These are phyloP conservation scores for Coemansia sp. DNA, from an alignment of 192 early-diverging fungal species.

Conservation along the genomic window DNA sequence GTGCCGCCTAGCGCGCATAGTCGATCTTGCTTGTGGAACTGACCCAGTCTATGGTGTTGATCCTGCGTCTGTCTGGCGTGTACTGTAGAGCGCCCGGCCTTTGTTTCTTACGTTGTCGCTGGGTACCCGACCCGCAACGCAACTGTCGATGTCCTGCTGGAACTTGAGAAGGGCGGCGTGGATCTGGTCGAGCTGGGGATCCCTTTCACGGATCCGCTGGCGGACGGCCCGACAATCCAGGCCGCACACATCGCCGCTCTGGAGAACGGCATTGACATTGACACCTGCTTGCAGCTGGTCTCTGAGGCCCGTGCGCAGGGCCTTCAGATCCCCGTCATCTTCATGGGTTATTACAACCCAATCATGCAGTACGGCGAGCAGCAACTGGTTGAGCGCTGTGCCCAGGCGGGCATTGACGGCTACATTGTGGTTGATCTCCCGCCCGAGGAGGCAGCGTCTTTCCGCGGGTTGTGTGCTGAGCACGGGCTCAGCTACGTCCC, in stretches of 20 bases:
- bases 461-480: conserved; percentile 69
- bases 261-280: conserved; percentile 69
- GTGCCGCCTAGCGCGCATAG: neutral
- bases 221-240: conserved; percentile 97
- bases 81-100: conserved; percentile 58
- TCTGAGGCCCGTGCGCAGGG: conserved; percentile 73
- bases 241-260: conserved; percentile 76
- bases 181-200: conserved; percentile 96
- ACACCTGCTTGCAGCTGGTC: conserved; percentile 75
- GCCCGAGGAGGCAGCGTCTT: conserved; percentile 88
- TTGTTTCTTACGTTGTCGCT: conserved; percentile 91
- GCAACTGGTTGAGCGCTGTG: conserved; percentile 77
- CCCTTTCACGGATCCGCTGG: conserved; percentile 96
- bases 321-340: conserved; percentile 82
- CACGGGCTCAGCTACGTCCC: conserved; percentile 81
- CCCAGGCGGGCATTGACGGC: conserved; percentile 81
- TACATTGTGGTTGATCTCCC: conserved; percentile 97
- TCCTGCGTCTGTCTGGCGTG: neutral
- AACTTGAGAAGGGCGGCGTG: conserved; percentile 82
- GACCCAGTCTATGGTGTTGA: neutral
- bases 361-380: conserved; percentile 91
- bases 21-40: neutral
- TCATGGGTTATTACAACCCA: conserved; percentile 99
- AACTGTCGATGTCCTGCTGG: conserved; percentile 82
- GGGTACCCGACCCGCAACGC: conserved; percentile 78